Base-by-base conservation (phyloP, 2,329 filamentous ascomycete species). In the Colletotrichum sublineola region DNA sequence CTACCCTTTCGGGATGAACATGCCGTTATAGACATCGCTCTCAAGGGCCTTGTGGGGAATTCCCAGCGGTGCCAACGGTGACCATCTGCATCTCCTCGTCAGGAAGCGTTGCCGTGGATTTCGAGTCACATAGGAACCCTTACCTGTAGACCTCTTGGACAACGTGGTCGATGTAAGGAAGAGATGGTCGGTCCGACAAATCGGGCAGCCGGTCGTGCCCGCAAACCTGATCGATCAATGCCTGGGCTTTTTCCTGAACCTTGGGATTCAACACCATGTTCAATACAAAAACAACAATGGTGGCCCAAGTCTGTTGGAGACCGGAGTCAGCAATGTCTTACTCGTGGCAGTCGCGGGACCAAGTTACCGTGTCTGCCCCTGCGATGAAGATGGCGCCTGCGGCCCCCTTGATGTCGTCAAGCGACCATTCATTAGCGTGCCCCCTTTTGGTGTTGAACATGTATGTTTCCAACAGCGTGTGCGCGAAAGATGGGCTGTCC, bases 21-120 rank as follows among this genome's bases (percentile, higher is more conserved):
- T 87, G 44, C 85, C 88, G 29, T 86, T 81, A 76, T 90, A 91
- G 14, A 85, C 80, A 67, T 91, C 89, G 68, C 91, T 88, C 58
- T 85, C 78, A 1, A 86, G 81, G 18, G 86, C 83, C 56, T 81
- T 83, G 77, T 91, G 89, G 2, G 89, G 89, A 46, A 91, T 85
- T 3, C 85, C 86, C 2, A 87, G 77, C 0, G 86, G 85, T 15
- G 82, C 83, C 4, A 87, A 77, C 5, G 86, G 85, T 38, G 79
- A 79, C 81, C 82, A 85, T 31, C 86, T 81, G 48, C 24, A 31
- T 36, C 18, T 24, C 31, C 33, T 57, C 24, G 40, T 73, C 36
- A 73, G 57, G 56, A 55, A 48, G 11, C 20, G 38, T 53, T 46
- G 46, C 57, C 44, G 44, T 40, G 20, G 46, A 29, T 12, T n/a